A percentile compares a stretch with the other conserved stretches of the same genome.
Conservation (phyloP, 2,329 filamentous ascomycete species). For the Penicillium rolfsii region DNA sequence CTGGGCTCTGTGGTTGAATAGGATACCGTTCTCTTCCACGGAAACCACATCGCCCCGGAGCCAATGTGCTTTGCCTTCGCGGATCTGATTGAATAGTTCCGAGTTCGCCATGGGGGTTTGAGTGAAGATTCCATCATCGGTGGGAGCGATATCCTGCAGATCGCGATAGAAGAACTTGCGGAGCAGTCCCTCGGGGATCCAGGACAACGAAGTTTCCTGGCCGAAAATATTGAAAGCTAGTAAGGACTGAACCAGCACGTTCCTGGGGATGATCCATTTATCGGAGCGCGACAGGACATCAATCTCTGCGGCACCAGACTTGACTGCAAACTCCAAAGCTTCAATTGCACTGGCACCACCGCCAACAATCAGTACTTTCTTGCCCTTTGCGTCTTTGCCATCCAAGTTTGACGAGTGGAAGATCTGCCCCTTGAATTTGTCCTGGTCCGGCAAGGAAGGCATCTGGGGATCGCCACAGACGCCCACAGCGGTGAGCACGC, state of each 20-base stretch:
- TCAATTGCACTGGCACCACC: conserved; percentile 82
- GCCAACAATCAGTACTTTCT: conserved; percentile 75
- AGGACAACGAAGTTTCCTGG: conserved; percentile 73
- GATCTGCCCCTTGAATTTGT: conserved; percentile 71
- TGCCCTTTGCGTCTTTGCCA: conserved; percentile 71
- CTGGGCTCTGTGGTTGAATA: conserved; percentile 70
- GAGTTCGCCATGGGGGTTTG: conserved; percentile 88
- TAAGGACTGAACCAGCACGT: conserved; percentile 72
- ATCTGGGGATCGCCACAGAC: conserved; percentile 80
- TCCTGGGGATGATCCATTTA: conserved; percentile 87
- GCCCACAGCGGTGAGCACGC: conserved; percentile 75
- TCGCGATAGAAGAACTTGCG: conserved; percentile 83
- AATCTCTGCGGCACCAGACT: conserved; percentile 67
- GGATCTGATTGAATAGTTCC: conserved; percentile 75
- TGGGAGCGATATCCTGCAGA: conserved; percentile 71
- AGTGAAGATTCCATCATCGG: conserved; percentile 70
- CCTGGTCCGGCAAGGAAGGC: conserved; percentile 70
- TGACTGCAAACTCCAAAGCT: conserved; percentile 75
- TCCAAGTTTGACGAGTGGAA: conserved; percentile 77
- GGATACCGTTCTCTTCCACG: conserved; percentile 66
- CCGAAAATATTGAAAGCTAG: conserved; percentile 79
- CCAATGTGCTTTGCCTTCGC: conserved; percentile 74
- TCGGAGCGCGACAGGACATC: conserved; percentile 76
- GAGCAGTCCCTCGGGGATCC: conserved; percentile 76
- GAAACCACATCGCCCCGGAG: conserved; percentile 75